A percentile compares a stretch with the other conserved stretches of the same genome.
Evolutionary conservation across 208 protist species (phyloP).

Genomic region (Polymyxa betae): DNA sequence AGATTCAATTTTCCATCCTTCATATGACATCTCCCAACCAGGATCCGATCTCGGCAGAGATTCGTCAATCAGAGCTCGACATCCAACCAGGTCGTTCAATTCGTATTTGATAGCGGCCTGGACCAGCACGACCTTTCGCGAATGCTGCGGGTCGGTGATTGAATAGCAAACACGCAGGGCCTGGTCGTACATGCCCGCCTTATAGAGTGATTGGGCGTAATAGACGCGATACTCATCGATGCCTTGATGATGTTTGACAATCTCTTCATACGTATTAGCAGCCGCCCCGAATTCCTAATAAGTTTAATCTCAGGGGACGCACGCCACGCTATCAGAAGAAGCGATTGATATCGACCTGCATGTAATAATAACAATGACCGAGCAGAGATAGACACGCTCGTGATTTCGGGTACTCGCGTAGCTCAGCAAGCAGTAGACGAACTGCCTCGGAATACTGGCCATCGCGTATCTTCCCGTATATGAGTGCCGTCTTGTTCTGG

Average conservation of each 20-base stretch:
- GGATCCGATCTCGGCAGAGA: conserved; percentile 28
- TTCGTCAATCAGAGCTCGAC: conserved; percentile 31
- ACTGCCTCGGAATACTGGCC: conserved; percentile 89
- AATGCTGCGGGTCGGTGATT: conserved; percentile 82
- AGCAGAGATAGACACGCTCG: conserved; percentile 89
- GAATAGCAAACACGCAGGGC: conserved; percentile 78
- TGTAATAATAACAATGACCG: conserved; percentile 91
- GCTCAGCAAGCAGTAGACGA: conserved; percentile 81
- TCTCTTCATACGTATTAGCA: conserved; percentile 61
- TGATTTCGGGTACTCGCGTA: conserved; percentile 88
- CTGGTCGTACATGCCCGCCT: conserved; percentile 87
- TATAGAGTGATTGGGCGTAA: conserved; percentile 91
- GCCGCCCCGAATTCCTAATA: conserved; percentile 35
- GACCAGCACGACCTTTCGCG: conserved; percentile 82
- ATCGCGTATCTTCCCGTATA: conserved; percentile 89
- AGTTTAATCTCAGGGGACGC: no score
- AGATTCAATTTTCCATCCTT: background rate
- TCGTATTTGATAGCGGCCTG: conserved; percentile 71
- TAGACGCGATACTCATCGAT: conserved; percentile 93
- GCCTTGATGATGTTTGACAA: conserved; percentile 79
- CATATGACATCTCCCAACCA: background rate
- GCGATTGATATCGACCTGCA: conserved; percentile 76
- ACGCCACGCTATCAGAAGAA: conserved; percentile 69
- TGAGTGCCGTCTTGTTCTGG: conserved; percentile 86
- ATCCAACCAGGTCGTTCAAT: conserved; percentile 58